Conservation (phyloP, 148 eudicot species). For the Arbutus unedo region DNA sequence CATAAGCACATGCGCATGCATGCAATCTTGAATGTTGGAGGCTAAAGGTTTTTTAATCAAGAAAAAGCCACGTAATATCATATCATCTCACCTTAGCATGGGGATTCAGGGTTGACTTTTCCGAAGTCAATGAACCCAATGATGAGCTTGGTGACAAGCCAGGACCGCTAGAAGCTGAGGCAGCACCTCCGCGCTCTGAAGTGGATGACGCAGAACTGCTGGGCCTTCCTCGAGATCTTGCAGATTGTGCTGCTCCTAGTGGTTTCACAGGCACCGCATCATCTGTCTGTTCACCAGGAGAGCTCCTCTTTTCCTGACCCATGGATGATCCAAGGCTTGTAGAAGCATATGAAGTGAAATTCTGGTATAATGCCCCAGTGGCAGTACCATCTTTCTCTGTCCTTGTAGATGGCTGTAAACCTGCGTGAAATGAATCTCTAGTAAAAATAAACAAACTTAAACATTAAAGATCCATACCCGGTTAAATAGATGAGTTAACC, state of each 20-base stretch:
- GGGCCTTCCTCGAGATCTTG: conserved; percentile 43
- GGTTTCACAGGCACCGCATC: conserved; percentile 35
- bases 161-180: conserved; percentile 46
- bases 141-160: conserved; percentile 83
- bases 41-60: not conserved
- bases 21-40: not conserved
- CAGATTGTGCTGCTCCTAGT: conserved; percentile 34
- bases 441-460: not conserved
- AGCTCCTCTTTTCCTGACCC: conserved; percentile 41
- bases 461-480: not conserved
- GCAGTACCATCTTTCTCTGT: conserved; percentile 45
- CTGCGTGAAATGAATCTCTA: conserved; percentile 23
- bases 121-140: conserved; percentile 77
- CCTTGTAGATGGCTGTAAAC: conserved; percentile 30
- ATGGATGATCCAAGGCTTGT: conserved; percentile 31
- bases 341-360: conserved; percentile 43
- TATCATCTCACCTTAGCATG: conserved; percentile 71
- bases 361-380: conserved; percentile 36
- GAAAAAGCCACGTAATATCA: conserved; percentile 4
- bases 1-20: not conserved
- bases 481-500: not conserved
- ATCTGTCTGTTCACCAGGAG: conserved; percentile 39
- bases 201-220: conserved; percentile 62
- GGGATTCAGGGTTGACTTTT: conserved; percentile 84
- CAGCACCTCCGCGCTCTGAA: conserved; percentile 54